Percentiles rank a stretch among this genome's conserved stretches.
Conservation (phyloP, 108 stramenopile genomes). For the Mediolabrus comicus region DNA sequence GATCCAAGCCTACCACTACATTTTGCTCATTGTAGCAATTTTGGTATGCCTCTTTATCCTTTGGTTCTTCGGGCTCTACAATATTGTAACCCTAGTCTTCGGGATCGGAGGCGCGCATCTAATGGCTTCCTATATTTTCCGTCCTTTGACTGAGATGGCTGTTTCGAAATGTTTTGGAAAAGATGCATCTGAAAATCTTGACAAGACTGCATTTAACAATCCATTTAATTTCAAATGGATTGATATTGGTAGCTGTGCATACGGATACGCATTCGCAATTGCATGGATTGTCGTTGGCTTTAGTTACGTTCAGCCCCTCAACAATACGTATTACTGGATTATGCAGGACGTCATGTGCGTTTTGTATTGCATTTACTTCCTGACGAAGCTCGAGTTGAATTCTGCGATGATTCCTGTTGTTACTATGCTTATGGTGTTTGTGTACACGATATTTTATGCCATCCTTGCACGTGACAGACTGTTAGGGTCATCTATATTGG, state of each 20-base stretch:
- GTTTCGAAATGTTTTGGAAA: conserved; percentile 10
- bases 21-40: conserved; percentile 80
- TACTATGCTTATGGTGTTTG: conserved; percentile 70
- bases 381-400: conserved; percentile 78
- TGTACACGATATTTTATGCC: conserved; percentile 92
- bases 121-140: conserved; percentile 52
- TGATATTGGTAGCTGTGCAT: conserved; percentile 42
- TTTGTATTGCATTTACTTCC: conserved; percentile 85
- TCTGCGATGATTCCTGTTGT: conserved; percentile 79
- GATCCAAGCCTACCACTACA: conserved; percentile 72
- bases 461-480: conserved; percentile 85
- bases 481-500: conserved; percentile 84
- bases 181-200: neutral
- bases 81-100: conserved; percentile 80
- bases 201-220: conserved; percentile 13
- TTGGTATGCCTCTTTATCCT: conserved; percentile 76
- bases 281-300: conserved; percentile 62
- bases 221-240: conserved; percentile 14
- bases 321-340: conserved; percentile 78
- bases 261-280: conserved; percentile 46
- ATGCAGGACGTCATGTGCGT: conserved; percentile 87
- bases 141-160: conserved; percentile 39
- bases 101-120: conserved; percentile 66
- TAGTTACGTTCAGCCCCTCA: conserved; percentile 47
- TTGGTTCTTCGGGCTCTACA: conserved; percentile 85